These are phyloP conservation scores for Hyaloscypha hepaticicola DNA, from an alignment of 495 filamentous ascomycete genomes.

Conservation along the genomic window DNA sequence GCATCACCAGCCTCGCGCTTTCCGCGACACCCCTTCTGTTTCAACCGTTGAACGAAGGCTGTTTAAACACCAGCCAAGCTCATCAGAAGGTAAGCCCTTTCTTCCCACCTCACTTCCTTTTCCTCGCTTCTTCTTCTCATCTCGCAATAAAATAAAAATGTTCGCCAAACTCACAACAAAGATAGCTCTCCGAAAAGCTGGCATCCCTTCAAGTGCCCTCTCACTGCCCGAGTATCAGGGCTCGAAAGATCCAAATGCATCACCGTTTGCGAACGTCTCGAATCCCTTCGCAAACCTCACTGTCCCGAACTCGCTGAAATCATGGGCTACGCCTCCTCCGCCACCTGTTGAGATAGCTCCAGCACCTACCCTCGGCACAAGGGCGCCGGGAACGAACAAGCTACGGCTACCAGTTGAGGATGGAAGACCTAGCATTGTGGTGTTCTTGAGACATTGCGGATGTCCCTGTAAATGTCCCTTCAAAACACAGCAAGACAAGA, in stretches of 20 bases:
- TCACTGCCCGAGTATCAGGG: slow-evolving; percentile 14
- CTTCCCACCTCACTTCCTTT: neutral
- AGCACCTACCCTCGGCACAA: slow-evolving; percentile 42
- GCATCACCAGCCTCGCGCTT: slow-evolving; percentile 4
- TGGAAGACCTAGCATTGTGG: slow-evolving; percentile 48
- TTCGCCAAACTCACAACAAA: slow-evolving; percentile 48
- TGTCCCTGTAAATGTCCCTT: slow-evolving; percentile 51
- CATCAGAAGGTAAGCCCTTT: slow-evolving; percentile 11
- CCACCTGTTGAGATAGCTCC: slow-evolving; percentile 45
- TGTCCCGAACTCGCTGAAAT: slow-evolving; percentile 45
- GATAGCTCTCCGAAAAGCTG: slow-evolving; percentile 45
- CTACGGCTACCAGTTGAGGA: slow-evolving; percentile 43
- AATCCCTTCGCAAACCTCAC: slow-evolving; percentile 28
- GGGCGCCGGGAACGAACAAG: slow-evolving; percentile 47
- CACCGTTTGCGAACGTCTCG: slow-evolving; percentile 22
- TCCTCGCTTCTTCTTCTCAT: neutral
- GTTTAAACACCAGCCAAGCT: slow-evolving; percentile 5
- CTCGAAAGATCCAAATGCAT: slow-evolving; percentile 28
- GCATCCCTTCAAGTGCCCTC: slow-evolving; percentile 41
- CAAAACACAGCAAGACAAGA: neutral
- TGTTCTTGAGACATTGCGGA: slow-evolving; percentile 60
- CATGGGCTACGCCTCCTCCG: slow-evolving; percentile 46
- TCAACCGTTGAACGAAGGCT: slow-evolving; percentile 2
- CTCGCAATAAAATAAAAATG: slow-evolving; percentile 33
- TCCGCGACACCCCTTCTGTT: slow-evolving; percentile 18